Percentiles rank a stretch among this genome's conserved stretches.
phyloP scores from a whole-genome alignment of 2,329 filamentous ascomycete species.

The Bretziella fagacearum region DNA sequence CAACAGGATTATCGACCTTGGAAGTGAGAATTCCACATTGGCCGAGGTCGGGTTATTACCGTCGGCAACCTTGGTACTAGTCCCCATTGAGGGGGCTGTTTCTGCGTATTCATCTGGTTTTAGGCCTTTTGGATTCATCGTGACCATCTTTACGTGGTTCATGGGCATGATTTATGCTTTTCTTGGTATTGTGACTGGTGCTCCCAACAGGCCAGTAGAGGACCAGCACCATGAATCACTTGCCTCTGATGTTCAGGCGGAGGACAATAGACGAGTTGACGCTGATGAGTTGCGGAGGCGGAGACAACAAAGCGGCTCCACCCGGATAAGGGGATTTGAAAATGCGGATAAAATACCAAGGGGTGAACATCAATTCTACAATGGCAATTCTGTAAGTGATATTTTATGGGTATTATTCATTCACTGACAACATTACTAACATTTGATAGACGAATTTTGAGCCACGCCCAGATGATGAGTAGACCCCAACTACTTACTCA shows the following conservation, averaged over 20 bases:
- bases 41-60: constrained; percentile 56
- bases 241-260: not conserved
- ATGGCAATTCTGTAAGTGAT: constrained; percentile 67
- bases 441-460: constrained; percentile 47
- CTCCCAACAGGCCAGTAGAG: constrained; percentile 16
- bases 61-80: constrained; percentile 65
- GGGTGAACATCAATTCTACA: constrained; percentile 60
- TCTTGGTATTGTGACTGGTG: constrained; percentile 4
- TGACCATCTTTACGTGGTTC: constrained; percentile 24
- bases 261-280: constrained; percentile 1
- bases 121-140: constrained; percentile 20
- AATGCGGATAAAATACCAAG: constrained; percentile 27
- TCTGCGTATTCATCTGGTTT: constrained; percentile 24
- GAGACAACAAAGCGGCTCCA: constrained; percentile 7
- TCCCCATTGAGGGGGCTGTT: constrained; percentile 42
- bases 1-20: constrained; percentile 54
- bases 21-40: constrained; percentile 55
- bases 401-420: too few species aligned
- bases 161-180: constrained; percentile 14
- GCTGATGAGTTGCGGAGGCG: constrained; percentile 9
- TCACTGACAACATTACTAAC: not conserved
- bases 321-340: constrained; percentile 18
- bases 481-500: too few species aligned
- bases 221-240: not conserved
- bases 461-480: constrained; percentile 43